phyloP scores from a whole-genome alignment of 257 asterid genomes.

The Forsythia viridissima region DNA sequence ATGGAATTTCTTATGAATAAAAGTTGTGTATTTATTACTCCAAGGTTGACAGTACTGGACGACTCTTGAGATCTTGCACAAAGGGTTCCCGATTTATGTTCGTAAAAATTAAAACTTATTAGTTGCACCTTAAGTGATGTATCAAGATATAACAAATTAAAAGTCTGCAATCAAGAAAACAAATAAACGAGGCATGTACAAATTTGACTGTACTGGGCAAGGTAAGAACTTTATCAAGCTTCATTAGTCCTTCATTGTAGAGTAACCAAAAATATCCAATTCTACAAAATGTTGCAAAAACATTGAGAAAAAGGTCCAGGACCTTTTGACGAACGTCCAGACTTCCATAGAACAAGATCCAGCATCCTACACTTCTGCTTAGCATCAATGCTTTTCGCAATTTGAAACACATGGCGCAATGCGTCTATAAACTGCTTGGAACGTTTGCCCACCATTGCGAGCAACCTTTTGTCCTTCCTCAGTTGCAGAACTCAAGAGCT shows the following conservation, averaged over 20 bases:
- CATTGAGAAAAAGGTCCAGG: background rate
- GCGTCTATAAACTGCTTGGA: slow-evolving; percentile 78
- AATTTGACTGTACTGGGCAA: background rate
- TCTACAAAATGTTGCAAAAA: background rate
- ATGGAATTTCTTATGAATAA: background rate
- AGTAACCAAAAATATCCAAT: background rate
- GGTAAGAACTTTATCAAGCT: background rate
- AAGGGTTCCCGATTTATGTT: background rate
- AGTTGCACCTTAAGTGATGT: background rate
- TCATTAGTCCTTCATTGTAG: background rate
- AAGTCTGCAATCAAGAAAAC: background rate
- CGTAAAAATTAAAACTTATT: background rate
- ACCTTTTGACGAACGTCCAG: background rate
- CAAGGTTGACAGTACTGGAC: background rate
- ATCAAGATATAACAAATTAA: background rate
- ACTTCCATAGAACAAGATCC: background rate
- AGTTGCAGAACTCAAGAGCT: slow-evolving; percentile 74
- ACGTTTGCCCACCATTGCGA: slow-evolving; percentile 83
- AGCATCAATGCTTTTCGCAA: slow-evolving; percentile 17
- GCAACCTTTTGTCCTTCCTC: slow-evolving; percentile 98
- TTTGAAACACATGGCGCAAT: slow-evolving; percentile 22
- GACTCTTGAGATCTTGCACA: background rate
- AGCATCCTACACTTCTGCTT: background rate
- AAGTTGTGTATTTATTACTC: background rate
- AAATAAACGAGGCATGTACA: background rate